These are phyloP conservation scores for Datura wrightii DNA, from an alignment of 257 asterid species.

Conservation along the genomic window DNA sequence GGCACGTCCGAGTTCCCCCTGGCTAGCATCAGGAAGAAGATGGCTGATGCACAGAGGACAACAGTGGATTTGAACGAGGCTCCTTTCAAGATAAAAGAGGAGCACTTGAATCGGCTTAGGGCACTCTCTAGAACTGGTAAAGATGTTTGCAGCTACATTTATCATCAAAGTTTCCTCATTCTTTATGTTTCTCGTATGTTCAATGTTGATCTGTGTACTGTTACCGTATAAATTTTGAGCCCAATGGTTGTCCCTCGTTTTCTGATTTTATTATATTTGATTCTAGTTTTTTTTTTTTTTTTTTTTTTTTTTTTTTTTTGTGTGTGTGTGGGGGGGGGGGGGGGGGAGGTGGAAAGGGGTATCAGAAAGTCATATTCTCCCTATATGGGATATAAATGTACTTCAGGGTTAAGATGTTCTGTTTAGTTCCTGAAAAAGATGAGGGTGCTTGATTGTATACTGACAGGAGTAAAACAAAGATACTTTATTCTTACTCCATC, in stretches of 20 bases:
- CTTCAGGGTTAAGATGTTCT: conserved; percentile 10
- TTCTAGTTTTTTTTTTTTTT: no score
- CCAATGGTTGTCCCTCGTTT: neutral
- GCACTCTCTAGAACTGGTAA: conserved; percentile 96
- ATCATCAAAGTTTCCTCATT: conserved; percentile 8
- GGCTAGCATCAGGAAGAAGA: conserved; percentile 45
- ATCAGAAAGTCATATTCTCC: neutral
- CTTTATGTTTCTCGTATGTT: conserved; percentile 7
- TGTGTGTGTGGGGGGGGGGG: neutral
- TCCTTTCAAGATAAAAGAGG: conserved; percentile 89
- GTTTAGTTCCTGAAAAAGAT: neutral
- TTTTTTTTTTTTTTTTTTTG: neutral
- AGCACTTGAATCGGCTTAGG: conserved; percentile 82
- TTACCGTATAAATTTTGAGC: neutral
- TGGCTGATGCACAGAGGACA: conserved; percentile 54
- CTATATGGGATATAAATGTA: conserved; percentile 4
- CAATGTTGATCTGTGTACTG: neutral
- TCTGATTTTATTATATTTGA: neutral
- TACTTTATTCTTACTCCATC: neutral
- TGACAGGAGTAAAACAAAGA: neutral
- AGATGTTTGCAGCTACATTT: neutral
- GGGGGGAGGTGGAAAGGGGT: neutral
- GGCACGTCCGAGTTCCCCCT: conserved; percentile 69
- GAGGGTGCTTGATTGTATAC: neutral
- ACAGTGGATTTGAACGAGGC: conserved; percentile 89